Evolutionary conservation across 2,329 filamentous ascomycete genomes (phyloP), one percentile per base, ranked within the genome.

Genomic region (Phaeophleospora eucalypticola): DNA sequence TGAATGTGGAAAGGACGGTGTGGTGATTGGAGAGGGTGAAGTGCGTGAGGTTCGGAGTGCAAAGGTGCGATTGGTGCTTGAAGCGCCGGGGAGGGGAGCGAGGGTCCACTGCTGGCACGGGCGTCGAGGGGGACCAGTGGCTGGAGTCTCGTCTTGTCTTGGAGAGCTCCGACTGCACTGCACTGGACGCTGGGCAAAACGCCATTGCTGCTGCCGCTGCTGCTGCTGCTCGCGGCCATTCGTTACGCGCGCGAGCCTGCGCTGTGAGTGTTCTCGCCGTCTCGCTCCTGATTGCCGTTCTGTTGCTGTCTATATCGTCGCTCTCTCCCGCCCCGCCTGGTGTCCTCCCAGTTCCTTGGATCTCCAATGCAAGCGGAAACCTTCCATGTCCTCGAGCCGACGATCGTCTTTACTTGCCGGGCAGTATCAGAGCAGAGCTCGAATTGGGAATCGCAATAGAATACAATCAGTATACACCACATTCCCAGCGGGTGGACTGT

Each of bases 161-260:
- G 24, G 7, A 29, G 7, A 7, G 7, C 6, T 12, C 7, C 24
- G 6, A 6, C 24, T 29, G 6, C 7, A 29, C 24, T 29, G 7
- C 24, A 7, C 24, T 12, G 12, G 7, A 29, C 24, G 24, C 24
- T 12, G 6, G 7, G 24, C 6, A 12, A 29, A 12, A 29, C 6
- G 24, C 24, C 24, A 34, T 42, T 21, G 36, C 46, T 45, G n/a
- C n/a, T n/a, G n/a, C n/a, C n/a, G n/a, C n/a, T n/a, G n/a, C n/a
- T n/a, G n/a, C n/a, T n/a, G n/a, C n/a, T 45, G 41, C 37, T 41
- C 45, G 41, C 43, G 45, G 48, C 58, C 54, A 55, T 53, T 54
- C 54, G 52, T 58, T 58, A 57, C 49, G 54, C 58, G 58, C 58
- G 15, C 18, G 17, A 8, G 9, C 15, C 17, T 24, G 37, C 15